Evolutionary conservation across 768 basidiomycete genomes (phyloP).

Genomic region (Mycena rebaudengoi): DNA sequence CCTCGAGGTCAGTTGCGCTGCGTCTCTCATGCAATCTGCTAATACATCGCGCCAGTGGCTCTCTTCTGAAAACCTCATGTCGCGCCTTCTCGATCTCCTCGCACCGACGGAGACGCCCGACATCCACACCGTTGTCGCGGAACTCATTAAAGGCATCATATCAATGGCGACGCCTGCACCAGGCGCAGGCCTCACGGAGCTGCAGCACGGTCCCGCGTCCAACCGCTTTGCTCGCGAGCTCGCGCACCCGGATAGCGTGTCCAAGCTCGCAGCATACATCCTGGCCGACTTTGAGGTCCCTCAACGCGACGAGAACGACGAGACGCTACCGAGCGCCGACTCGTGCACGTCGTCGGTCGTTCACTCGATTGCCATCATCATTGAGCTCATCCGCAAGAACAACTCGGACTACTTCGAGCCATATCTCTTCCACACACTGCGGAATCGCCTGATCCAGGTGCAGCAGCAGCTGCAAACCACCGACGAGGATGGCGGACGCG

Average conservation of each 20-base stretch:
- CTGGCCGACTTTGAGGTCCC: constrained; percentile 63
- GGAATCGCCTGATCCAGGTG: constrained; percentile 88
- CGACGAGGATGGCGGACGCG: constrained; percentile 62
- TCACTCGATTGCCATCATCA: constrained; percentile 86
- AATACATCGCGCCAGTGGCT: constrained; percentile 71
- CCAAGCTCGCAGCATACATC: constrained; percentile 78
- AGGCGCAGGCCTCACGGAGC: constrained; percentile 73
- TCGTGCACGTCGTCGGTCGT: constrained; percentile 81
- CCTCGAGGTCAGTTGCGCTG: constrained; percentile 78
- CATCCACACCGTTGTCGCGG: constrained; percentile 86
- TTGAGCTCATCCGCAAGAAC: constrained; percentile 96
- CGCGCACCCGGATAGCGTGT: constrained; percentile 75
- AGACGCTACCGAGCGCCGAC: constrained; percentile 51
- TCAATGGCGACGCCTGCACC: constrained; percentile 92
- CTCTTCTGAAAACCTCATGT: constrained; percentile 84
- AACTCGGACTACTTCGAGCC: constrained; percentile 99
- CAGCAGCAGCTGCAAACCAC: constrained; percentile 72
- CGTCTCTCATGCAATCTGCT: constrained; percentile 28
- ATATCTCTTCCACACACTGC: constrained; percentile 92
- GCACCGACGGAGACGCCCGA: constrained; percentile 79
- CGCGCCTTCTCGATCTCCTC: constrained; percentile 80
- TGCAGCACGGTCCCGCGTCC: constrained; percentile 76
- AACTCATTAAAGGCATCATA: constrained; percentile 94
- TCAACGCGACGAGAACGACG: constrained; percentile 31
- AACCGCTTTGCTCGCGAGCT: constrained; percentile 92